phyloP scores from a whole-genome alignment of 805 yeast species.

The Wickerhamomyces silvicola region DNA sequence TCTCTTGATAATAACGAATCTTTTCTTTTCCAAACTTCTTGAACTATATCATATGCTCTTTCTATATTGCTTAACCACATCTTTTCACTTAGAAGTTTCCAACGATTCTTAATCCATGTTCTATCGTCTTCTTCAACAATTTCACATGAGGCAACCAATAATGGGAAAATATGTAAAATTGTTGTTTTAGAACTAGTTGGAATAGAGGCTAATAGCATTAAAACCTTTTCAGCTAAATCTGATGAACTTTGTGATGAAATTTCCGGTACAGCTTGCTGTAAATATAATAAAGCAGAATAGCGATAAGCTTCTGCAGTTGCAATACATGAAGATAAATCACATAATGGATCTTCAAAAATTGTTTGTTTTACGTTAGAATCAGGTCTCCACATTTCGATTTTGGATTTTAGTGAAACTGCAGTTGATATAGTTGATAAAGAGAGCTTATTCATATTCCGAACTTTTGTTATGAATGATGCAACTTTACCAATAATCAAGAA shows the following conservation, averaged over 20 bases:
- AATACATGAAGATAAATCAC: slow-evolving; percentile 54
- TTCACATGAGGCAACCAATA: slow-evolving; percentile 61
- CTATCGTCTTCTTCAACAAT: slow-evolving; percentile 52
- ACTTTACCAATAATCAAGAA: slow-evolving; percentile 62
- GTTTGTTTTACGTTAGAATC: slow-evolving; percentile 26
- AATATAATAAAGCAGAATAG: slow-evolving; percentile 48
- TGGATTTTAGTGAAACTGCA: slow-evolving; percentile 49
- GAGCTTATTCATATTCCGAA: slow-evolving; percentile 35
- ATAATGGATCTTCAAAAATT: slow-evolving; percentile 36
- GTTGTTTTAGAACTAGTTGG: slow-evolving; percentile 52
- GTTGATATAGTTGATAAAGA: slow-evolving; percentile 41
- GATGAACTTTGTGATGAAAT: slow-evolving; percentile 50
- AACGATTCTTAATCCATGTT: slow-evolving; percentile 52
- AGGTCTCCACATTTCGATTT: slow-evolving; percentile 54
- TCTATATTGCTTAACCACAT: slow-evolving; percentile 66
- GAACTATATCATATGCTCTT: slow-evolving; percentile 59
- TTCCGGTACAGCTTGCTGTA: slow-evolving; percentile 70
- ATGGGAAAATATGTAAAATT: slow-evolving; percentile 58
- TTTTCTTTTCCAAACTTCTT: slow-evolving; percentile 65
- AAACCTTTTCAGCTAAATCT: slow-evolving; percentile 51
- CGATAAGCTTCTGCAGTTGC: slow-evolving; percentile 70
- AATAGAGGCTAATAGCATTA: slow-evolving; percentile 55
- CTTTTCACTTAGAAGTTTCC: slow-evolving; percentile 46
- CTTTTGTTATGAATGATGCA: slow-evolving; percentile 47
- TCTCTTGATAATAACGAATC: slow-evolving; percentile 24